These are phyloP conservation scores for Globisporangium orthogonon DNA, from an alignment of 352 stramenopile genomes.

Conservation along the genomic window DNA sequence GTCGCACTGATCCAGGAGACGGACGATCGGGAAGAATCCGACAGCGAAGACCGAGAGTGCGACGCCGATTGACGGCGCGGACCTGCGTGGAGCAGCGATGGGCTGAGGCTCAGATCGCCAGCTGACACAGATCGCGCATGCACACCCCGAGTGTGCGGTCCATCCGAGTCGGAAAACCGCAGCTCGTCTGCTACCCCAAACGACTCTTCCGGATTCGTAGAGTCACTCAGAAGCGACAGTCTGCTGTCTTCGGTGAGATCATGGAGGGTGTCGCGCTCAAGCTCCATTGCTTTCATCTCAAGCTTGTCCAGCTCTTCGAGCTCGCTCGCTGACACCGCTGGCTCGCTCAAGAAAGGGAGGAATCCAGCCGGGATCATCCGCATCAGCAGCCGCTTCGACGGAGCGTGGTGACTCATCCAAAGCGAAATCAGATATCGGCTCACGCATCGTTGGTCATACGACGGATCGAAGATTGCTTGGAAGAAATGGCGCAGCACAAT, in stretches of 20 bases:
- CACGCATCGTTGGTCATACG: slow-evolving; percentile 90
- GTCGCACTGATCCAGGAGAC: slow-evolving; percentile 24
- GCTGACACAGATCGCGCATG: slow-evolving; percentile 9
- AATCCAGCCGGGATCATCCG: slow-evolving; percentile 90
- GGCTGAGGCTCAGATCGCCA: slow-evolving; percentile 7
- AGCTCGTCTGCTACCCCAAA: slow-evolving; percentile 1
- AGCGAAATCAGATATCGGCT: slow-evolving; percentile 93
- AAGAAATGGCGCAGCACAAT: slow-evolving; percentile 93
- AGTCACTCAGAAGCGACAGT: slow-evolving; percentile 32
- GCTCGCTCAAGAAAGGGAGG: slow-evolving; percentile 85
- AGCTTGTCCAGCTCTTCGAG: slow-evolving; percentile 84
- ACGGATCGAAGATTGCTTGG: slow-evolving; percentile 89
- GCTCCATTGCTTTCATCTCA: slow-evolving; percentile 55
- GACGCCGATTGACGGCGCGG: slow-evolving; percentile 21
- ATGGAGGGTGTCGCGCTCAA: slow-evolving; percentile 28
- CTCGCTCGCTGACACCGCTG: slow-evolving; percentile 66
- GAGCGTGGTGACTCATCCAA: slow-evolving; percentile 90
- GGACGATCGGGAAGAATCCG: slow-evolving; percentile 19
- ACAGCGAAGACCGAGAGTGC: slow-evolving; percentile 30
- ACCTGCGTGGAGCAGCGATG: neutral
- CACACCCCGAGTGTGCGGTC: neutral
- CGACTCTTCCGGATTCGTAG: slow-evolving; percentile 9
- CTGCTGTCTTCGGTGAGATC: slow-evolving; percentile 26
- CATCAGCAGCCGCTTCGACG: slow-evolving; percentile 86
- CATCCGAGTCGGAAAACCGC: slow-evolving; percentile 7